Base-by-base conservation (phyloP, 176 grass and related monocot species). In the Triticum timopheevii region DNA sequence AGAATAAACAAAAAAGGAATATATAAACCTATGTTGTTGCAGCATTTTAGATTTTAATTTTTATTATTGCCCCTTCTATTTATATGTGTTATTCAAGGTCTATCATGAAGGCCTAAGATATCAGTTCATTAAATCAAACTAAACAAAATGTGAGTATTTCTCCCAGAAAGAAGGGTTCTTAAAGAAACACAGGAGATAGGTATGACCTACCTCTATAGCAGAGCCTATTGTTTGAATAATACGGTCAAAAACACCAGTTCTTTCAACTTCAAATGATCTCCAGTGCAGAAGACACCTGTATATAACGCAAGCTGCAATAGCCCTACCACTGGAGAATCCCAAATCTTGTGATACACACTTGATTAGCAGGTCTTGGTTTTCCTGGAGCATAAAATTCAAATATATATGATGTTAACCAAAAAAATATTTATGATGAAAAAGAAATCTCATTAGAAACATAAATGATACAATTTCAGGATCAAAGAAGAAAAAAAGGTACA, bases 181-280 rank as follows among this genome's bases (percentile, higher is more conserved):
- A 13, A 65, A 83, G 15, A 80, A 35, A 36, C 20, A 36, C 20
- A 73, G 44, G 45, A 13, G 19, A 69, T 54, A 27, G 76, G 13
- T 84, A 75, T 19, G 10, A 36, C 25, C 63, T 94, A 94, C 97
- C 92, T 99, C 97, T 78, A 99, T 94, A 30, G 86, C 91, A 88
- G 94, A 91, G 78, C 97, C 90, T 52, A 99, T 97, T 76, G 90
- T 91, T 93, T 99, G 97, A 76, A 97, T 97, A 85, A 99, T 90
- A 33, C 91, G 97, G 54, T 99, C 97, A 8, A 99, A 99, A 85
- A 94, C 88, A 89, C 89, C 92, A 68, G 97, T 99, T 79, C 94
- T 94, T 83, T 99, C 97, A 85, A 99, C 97, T 90, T 99, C 97
- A 81, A 99, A 99, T 87, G 97, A 97, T 94, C 97, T 96, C 97